These are phyloP conservation scores for Gigaspora rosea DNA, from an alignment of 192 early-diverging fungal species.

Conservation along the genomic window DNA sequence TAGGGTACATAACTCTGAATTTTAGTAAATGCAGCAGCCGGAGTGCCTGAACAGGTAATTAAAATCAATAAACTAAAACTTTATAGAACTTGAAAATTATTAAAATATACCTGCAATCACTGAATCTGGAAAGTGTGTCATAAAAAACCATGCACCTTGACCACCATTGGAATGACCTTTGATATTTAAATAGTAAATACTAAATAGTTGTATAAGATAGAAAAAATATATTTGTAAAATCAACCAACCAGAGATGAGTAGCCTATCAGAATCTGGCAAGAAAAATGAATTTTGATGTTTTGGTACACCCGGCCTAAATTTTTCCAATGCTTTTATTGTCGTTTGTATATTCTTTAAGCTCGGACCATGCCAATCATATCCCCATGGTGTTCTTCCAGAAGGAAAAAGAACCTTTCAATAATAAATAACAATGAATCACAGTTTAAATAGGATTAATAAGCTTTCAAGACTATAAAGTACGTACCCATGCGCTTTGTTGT, in stretches of 20 bases:
- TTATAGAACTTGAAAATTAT: not conserved
- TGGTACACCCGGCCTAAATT: slow-evolving; percentile 55
- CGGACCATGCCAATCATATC: slow-evolving; percentile 81
- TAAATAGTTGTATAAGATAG: not conserved
- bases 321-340: slow-evolving; percentile 53
- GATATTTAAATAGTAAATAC: not conserved
- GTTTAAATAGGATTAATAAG: not conserved
- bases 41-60: slow-evolving; percentile 45
- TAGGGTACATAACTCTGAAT: slow-evolving; percentile 77
- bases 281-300: slow-evolving; percentile 29
- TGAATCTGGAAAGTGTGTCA: slow-evolving; percentile 70
- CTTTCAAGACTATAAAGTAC: not conserved
- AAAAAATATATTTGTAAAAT: slow-evolving; percentile 13
- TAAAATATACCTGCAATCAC: slow-evolving; percentile 58
- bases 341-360: slow-evolving; percentile 60
- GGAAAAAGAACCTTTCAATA: slow-evolving; percentile 60
- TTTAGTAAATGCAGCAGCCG: slow-evolving; percentile 73
- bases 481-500: slow-evolving; percentile 69
- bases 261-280: slow-evolving; percentile 45
- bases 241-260: slow-evolving; percentile 56
- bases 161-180: slow-evolving; percentile 78
- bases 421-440: not conserved
- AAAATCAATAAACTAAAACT: not conserved
- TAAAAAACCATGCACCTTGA: slow-evolving; percentile 76
- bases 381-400: slow-evolving; percentile 74